Evolutionary conservation across 2,329 filamentous ascomycete genomes (phyloP).

Genomic region (Coniochaeta sp.): DNA sequence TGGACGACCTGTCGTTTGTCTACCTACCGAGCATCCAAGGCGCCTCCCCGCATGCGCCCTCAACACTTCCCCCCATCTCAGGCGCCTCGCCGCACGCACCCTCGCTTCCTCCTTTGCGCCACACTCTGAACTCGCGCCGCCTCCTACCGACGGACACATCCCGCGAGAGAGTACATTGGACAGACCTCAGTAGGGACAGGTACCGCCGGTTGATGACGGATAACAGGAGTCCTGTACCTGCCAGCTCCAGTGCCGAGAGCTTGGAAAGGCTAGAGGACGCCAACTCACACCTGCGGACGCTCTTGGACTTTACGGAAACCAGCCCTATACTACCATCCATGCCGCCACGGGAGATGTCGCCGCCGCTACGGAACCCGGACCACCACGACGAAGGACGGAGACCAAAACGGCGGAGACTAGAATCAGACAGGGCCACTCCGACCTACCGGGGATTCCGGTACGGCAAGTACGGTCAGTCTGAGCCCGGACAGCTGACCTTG

Average conservation of each 20-base stretch:
- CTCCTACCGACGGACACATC: slow-evolving; percentile 6
- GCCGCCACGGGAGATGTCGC: slow-evolving; percentile 23
- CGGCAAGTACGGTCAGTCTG: slow-evolving; percentile 80
- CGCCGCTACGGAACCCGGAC: slow-evolving; percentile 28
- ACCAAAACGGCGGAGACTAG: slow-evolving; percentile 64
- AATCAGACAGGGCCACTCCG: slow-evolving; percentile 49
- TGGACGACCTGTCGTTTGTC: neutral
- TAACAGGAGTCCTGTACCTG: slow-evolving; percentile 10
- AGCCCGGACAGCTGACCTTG: slow-evolving; percentile 74
- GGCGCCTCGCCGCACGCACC: slow-evolving; percentile 13
- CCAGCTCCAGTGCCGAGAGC: slow-evolving; percentile 24
- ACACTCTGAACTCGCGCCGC: slow-evolving; percentile 15
- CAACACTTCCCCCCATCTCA: too few relatives aligned
- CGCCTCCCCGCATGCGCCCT: too few relatives aligned
- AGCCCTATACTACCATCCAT: slow-evolving; percentile 19
- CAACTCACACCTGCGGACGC: slow-evolving; percentile 34
- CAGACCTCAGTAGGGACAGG: slow-evolving; percentile 17
- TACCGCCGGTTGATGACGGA: slow-evolving; percentile 12
- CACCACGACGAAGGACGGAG: slow-evolving; percentile 42
- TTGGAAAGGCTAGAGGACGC: slow-evolving; percentile 33
- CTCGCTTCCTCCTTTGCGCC: slow-evolving; percentile 30
- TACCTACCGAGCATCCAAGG: neutral
- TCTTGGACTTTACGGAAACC: slow-evolving; percentile 28
- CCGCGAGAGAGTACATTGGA: slow-evolving; percentile 19
- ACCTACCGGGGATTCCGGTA: slow-evolving; percentile 62